These are phyloP conservation scores for Capsicum chinense DNA, from an alignment of 257 asterid genomes.

Conservation along the genomic window DNA sequence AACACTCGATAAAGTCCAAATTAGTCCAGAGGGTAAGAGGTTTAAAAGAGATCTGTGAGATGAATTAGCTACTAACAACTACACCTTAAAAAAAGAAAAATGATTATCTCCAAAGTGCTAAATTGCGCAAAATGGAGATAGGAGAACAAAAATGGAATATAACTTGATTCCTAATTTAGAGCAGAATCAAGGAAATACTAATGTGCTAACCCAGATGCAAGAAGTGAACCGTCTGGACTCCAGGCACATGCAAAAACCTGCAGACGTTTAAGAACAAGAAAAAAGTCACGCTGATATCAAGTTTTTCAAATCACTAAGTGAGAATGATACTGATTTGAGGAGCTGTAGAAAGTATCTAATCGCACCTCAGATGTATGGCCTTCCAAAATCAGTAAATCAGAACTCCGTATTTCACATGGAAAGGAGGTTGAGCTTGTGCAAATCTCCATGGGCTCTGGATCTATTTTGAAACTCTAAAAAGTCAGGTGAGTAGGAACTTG, in stretches of 20 bases:
- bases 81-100: neutral
- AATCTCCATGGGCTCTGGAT: constrained; percentile 90
- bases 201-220: constrained; percentile 92
- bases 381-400: constrained; percentile 77
- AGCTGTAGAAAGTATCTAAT: constrained; percentile 25
- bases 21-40: neutral
- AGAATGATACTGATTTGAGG: neutral
- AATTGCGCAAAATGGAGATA: neutral
- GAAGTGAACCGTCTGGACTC: constrained; percentile 92
- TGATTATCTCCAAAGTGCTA: constrained; percentile 1
- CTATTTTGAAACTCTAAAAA: constrained; percentile 47
- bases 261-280: constrained; percentile 33
- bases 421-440: constrained; percentile 59
- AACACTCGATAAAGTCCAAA: constrained; percentile 6
- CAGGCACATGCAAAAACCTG: constrained; percentile 99
- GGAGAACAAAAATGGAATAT: constrained; percentile 13
- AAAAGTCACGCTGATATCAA: constrained; percentile 7
- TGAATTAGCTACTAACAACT: constrained; percentile 2
- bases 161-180: neutral
- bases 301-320: neutral
- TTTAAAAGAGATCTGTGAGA: neutral
- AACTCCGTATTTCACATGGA: constrained; percentile 70
- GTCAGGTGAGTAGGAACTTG: constrained; percentile 30
- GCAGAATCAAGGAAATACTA: constrained; percentile 14
- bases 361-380: constrained; percentile 98